Evolutionary conservation across 2,329 filamentous ascomycete species (phyloP).

Genomic region (Stagonosporopsis cucurbitacearum): DNA sequence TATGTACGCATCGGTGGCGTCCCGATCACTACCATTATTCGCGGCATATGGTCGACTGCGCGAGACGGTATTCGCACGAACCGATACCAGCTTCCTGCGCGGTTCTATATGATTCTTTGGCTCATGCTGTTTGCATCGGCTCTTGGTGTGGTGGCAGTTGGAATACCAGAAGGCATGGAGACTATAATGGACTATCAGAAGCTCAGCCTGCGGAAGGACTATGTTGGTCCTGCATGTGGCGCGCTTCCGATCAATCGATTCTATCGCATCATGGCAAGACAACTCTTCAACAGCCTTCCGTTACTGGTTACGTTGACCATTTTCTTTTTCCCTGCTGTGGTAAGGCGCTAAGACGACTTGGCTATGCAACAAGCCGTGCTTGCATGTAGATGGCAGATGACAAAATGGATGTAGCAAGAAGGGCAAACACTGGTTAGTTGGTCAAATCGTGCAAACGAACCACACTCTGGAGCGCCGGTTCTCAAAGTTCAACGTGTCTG

Average conservation of each 20-base stretch:
- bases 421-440: not conserved
- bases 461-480: not conserved
- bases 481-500: not conserved
- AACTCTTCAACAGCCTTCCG: not conserved
- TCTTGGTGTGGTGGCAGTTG: not conserved
- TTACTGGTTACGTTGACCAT: conserved; percentile 13
- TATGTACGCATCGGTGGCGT: conserved; percentile 9
- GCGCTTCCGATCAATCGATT: not conserved
- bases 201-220: not conserved
- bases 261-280: conserved; percentile 9
- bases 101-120: conserved; percentile 3
- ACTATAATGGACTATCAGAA: not conserved
- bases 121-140: not conserved
- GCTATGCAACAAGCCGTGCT: too few relatives aligned
- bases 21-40: conserved; percentile 1
- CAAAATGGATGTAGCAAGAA: not conserved
- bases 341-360: not conserved
- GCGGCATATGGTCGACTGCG: not conserved
- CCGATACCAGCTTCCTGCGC: conserved; percentile 10
- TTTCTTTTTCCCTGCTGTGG: conserved; percentile 17
- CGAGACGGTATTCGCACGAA: conserved; percentile 12
- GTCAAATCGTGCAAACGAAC: not conserved
- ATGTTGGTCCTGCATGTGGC: conserved; percentile 5
- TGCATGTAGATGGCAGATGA: not conserved
- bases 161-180: conserved; percentile 10